Percentiles rank a stretch among this genome's conserved stretches.
Evolutionary conservation across 1,139 yeast species (phyloP).

Genomic region (Suhomyces ambrosiae): DNA sequence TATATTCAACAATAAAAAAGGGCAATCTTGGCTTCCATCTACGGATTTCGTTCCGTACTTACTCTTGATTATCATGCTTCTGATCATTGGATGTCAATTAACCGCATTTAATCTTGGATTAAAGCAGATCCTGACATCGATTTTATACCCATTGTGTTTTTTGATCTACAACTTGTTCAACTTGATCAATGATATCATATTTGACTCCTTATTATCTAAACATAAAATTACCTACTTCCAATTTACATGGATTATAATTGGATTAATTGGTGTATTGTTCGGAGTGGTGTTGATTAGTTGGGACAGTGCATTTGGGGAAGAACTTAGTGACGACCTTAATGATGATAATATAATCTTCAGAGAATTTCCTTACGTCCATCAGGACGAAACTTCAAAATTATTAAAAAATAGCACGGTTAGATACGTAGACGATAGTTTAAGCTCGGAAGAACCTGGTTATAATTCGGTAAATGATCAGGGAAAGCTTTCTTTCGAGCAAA

Average conservation of each 20-base stretch:
- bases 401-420: background rate
- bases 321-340: constrained; percentile 12
- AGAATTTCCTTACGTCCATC: constrained; percentile 14
- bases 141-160: constrained; percentile 82
- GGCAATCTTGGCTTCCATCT: constrained; percentile 19
- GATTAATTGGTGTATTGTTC: constrained; percentile 57
- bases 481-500: constrained; percentile 49
- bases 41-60: constrained; percentile 42
- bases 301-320: constrained; percentile 41
- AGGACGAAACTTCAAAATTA: constrained; percentile 15
- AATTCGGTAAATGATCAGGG: constrained; percentile 5
- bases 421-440: constrained; percentile 2
- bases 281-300: constrained; percentile 49
- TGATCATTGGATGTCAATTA: constrained; percentile 72
- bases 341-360: constrained; percentile 28
- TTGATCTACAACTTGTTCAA: constrained; percentile 78
- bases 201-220: constrained; percentile 46
- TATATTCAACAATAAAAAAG: constrained; percentile 32
- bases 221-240: constrained; percentile 38
- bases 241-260: constrained; percentile 49
- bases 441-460: constrained; percentile 6
- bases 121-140: constrained; percentile 70
- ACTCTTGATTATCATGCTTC: constrained; percentile 60
- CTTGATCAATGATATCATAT: constrained; percentile 71
- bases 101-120: constrained; percentile 76